Percentiles rank a stretch among this genome's conserved stretches.
These are phyloP conservation scores for Lyophyllum decastes DNA, from an alignment of 768 basidiomycete genomes.

Conservation along the genomic window DNA sequence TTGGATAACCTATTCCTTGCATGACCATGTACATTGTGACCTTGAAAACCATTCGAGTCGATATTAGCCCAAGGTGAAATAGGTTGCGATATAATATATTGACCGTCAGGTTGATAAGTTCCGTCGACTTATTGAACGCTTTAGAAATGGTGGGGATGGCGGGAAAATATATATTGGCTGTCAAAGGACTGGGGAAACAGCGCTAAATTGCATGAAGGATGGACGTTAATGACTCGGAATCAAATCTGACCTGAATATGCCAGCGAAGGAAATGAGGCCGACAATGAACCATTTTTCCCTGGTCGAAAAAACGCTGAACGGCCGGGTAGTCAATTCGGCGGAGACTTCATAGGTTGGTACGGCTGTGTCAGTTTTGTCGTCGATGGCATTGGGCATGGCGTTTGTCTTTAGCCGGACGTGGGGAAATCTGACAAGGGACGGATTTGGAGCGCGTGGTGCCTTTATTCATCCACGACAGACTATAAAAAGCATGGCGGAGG, in stretches of 20 bases:
- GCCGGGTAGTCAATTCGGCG: conserved; percentile 2
- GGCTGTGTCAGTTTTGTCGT: neutral
- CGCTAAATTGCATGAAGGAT: neutral
- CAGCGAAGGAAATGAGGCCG: conserved; percentile 54
- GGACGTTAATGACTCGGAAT: no score
- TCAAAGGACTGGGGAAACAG: neutral
- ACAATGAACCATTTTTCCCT: conserved; percentile 74
- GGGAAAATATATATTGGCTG: conserved; percentile 63
- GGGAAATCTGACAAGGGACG: neutral
- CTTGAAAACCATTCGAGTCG: conserved; percentile 22
- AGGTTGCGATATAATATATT: conserved; percentile 19
- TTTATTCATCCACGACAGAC: neutral
- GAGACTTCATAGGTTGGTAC: neutral
- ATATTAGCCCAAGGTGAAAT: neutral
- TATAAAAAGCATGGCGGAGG: neutral
- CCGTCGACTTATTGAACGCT: conserved; percentile 65
- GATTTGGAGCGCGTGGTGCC: neutral
- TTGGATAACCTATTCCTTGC: conserved; percentile 54
- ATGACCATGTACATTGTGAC: conserved; percentile 74
- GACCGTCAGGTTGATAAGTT: conserved; percentile 79
- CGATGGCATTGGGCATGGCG: neutral
- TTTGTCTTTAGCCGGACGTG: neutral
- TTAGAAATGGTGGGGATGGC: conserved; percentile 68
- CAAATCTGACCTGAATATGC: conserved; percentile 59
- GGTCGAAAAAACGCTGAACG: conserved; percentile 50